Evolutionary conservation across 768 basidiomycete species (phyloP).

Genomic region (Leccinellum luteum): DNA sequence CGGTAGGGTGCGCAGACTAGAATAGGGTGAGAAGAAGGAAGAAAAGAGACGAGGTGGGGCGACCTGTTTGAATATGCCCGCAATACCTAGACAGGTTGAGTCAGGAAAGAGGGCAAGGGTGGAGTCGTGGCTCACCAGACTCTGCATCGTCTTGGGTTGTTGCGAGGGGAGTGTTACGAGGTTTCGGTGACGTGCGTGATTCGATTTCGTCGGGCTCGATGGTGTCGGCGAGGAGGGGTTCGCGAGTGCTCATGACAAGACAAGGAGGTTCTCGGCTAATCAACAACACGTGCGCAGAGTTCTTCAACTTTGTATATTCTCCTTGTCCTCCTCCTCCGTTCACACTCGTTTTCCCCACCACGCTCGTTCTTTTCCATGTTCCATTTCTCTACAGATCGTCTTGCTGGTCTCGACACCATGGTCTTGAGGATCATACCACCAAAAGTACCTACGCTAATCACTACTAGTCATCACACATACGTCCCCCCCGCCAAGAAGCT

Average conservation of each 20-base stretch:
- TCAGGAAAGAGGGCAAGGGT: neutral
- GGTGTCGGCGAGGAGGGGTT: slow-evolving; percentile 64
- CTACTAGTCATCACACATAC: slow-evolving; percentile 21
- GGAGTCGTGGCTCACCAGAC: neutral
- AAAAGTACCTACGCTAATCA: slow-evolving; percentile 29
- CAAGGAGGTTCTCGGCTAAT: slow-evolving; percentile 4
- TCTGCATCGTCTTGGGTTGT: slow-evolving; percentile 35
- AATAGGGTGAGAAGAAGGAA: slow-evolving; percentile 12
- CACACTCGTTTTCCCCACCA: neutral
- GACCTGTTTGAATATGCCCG: slow-evolving; percentile 78
- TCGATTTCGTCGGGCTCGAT: slow-evolving; percentile 83
- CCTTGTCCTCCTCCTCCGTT: too few species aligned
- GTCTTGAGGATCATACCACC: slow-evolving; percentile 34
- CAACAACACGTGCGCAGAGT: neutral
- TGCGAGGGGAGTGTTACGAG: slow-evolving; percentile 45
- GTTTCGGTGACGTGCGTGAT: slow-evolving; percentile 11
- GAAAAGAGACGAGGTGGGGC: slow-evolving; percentile 1
- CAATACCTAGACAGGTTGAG: slow-evolving; percentile 46
- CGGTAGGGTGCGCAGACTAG: slow-evolving; percentile 77
- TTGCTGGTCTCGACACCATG: slow-evolving; percentile 42
- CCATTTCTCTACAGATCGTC: slow-evolving; percentile 38
- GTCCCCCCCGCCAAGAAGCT: slow-evolving; percentile 23
- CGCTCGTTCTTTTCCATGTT: slow-evolving; percentile 29
- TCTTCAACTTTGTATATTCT: slow-evolving; percentile 9
- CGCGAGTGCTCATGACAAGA: slow-evolving; percentile 50